phyloP scores from a whole-genome alignment of 495 filamentous ascomycete genomes.

The Podospora sp. region DNA sequence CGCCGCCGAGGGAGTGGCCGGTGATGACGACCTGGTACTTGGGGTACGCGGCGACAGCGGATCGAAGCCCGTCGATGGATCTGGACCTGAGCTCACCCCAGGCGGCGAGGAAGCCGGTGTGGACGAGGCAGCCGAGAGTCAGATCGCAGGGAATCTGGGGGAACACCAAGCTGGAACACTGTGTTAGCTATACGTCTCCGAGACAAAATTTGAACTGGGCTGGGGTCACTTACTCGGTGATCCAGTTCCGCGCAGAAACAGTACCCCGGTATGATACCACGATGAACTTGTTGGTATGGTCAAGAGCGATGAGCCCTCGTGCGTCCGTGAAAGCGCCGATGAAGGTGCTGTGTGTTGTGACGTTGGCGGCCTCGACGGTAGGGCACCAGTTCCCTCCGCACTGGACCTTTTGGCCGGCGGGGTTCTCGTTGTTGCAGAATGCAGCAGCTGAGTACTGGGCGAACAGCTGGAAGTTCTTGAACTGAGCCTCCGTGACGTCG shows the following conservation, averaged over 20 bases:
- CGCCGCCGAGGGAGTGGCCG: slow-evolving; percentile 71
- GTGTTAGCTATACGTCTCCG: slow-evolving; percentile 11
- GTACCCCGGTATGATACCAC: slow-evolving; percentile 73
- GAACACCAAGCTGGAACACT: slow-evolving; percentile 36
- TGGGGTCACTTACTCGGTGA: slow-evolving; percentile 56
- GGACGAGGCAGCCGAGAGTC: slow-evolving; percentile 36
- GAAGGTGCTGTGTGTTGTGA: slow-evolving; percentile 59
- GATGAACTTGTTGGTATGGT: slow-evolving; percentile 62
- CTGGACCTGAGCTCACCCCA: slow-evolving; percentile 38
- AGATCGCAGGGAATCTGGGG: slow-evolving; percentile 37
- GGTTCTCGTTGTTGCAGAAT: slow-evolving; percentile 64
- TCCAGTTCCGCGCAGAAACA: slow-evolving; percentile 63
- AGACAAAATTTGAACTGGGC: background rate
- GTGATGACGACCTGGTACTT: slow-evolving; percentile 59
- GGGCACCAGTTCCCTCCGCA: slow-evolving; percentile 66
- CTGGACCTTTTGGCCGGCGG: slow-evolving; percentile 52
- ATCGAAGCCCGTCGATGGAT: slow-evolving; percentile 29
- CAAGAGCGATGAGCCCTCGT: slow-evolving; percentile 70
- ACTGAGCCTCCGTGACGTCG: slow-evolving; percentile 37
- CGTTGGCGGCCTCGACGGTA: slow-evolving; percentile 56
- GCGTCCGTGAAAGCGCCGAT: slow-evolving; percentile 58
- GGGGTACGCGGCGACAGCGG: slow-evolving; percentile 44
- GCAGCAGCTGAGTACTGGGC: slow-evolving; percentile 71
- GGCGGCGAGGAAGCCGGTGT: slow-evolving; percentile 44
- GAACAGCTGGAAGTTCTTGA: slow-evolving; percentile 61